Evolutionary conservation across 768 basidiomycete species (phyloP), one percentile per base, ranked within the genome.

Genomic region (Rhodotorula paludigena): DNA sequence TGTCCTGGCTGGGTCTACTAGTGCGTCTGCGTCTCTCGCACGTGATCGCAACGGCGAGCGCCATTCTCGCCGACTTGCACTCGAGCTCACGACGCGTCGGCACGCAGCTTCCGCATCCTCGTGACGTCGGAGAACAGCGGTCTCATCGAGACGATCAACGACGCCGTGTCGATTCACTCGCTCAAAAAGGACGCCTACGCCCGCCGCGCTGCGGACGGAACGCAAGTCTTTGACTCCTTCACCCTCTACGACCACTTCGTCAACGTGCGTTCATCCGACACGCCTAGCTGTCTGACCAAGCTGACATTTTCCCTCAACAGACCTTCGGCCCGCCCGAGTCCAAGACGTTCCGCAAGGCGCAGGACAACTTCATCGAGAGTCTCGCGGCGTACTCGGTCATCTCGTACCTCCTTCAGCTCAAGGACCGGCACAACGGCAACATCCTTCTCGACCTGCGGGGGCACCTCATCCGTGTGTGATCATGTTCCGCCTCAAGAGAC

Each of bases 151-250:
- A 99, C 96, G 0, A 97, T 99, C 72, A 97, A 92, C 7, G 96
- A 99, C 74, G 89, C 94, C 0, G 92, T 98, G 1, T 98, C 96
- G 9, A 91, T 99, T 73, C 96, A 99, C 77, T 98, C 96, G 2
- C 96, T 99, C 78, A 99, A 99, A 82, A 99, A 99, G 80, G 89
- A 91, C 5, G 94, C 96, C 77, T 98, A 98, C 78, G 93, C 94
- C 79, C 94, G 61, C 84, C 90, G 7, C 84, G 85, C 73, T 88
- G 91, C 64, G 35, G 64, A 66, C 44, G 61, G 55, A 2, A 71
- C 60, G 15, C 66, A 60, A 45, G 69, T 60, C 23, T 59, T 72
- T 32, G 63, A 63, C 20, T 70, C 92, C 76, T 94, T 96, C 54
- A 89, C 89, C 3, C 77, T 99, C 59, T 80, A 91, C 71, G 93